Base-by-base conservation (phyloP, 495 filamentous ascomycete species). In the Letharia lupina region DNA sequence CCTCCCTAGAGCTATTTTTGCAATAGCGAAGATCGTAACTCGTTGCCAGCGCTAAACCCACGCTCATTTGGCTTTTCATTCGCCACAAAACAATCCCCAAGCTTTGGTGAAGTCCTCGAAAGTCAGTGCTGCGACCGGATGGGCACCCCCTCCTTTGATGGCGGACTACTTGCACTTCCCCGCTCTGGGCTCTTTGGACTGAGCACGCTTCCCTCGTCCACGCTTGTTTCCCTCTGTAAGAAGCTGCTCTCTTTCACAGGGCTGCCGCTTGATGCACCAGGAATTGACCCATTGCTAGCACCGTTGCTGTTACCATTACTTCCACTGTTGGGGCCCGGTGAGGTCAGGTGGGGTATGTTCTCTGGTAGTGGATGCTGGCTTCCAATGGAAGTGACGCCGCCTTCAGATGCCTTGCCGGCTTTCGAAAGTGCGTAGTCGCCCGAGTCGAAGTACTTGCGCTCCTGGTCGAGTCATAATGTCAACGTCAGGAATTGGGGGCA, bases 381-480 rank as follows among this genome's bases (percentile, higher is more conserved):
- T 70, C 94, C 94, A 74, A 98, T 90, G 74, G 86, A 89, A 75
- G 93, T 94, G 44, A 95, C 91, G 73, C 93, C 94, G 71, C 93
- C 88, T 75, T 94, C 90, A 67, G 92, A 89, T 75, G 91, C 91
- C 78, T 98, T 98, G 75, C 95, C 94, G 57, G 94, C 95, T 82
- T 98, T 98, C 77, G 89, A 93, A 79, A 98, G 89, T 73, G 94
- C 95, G 70, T 98, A 98, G 79, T 98, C 93, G 71, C 93, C 93
- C 62, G 88, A 91, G 82, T 98, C 94, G 77, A 98, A 98, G 80
- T 97, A 98, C 81, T 98, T 98, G 78, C 95, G 93, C 76, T 96
- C 93, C 84, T 96, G 70, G 16, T 15, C 50, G 44, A 47, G n/a
- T 39, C n/a, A 33, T 3, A 63, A n/a, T 60, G 50, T 68, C 23